phyloP scores from a whole-genome alignment of 257 asterid genomes.

The Prunella vulgaris region DNA sequence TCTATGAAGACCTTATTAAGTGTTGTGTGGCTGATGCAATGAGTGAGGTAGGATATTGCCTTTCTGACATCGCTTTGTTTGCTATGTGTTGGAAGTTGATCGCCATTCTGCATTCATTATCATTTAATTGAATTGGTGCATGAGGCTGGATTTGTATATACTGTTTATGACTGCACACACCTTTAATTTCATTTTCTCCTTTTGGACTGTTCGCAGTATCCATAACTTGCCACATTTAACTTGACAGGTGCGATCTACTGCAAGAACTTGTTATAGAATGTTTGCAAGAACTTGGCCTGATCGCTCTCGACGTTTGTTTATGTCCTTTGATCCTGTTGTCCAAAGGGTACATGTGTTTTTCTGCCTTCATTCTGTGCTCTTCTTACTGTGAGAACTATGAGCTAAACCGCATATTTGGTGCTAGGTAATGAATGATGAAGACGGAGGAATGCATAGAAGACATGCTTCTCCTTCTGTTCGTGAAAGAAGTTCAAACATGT shows the following conservation, averaged over 20 bases:
- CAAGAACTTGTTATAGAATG: conserved; percentile 93
- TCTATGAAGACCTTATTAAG: conserved; percentile 87
- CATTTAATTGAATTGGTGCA: not conserved
- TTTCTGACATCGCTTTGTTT: conserved; percentile 12
- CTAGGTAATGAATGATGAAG: conserved; percentile 91
- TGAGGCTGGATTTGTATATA: not conserved
- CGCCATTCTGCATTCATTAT: not conserved
- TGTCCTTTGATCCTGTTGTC: conserved; percentile 84
- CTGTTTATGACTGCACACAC: not conserved
- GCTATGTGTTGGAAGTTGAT: not conserved
- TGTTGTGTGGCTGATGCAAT: conserved; percentile 97
- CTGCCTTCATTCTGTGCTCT: not conserved
- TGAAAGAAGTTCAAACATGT: conserved; percentile 65
- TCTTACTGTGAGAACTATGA: conserved; percentile 17
- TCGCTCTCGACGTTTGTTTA: conserved; percentile 87
- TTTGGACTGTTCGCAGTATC: conserved; percentile 12
- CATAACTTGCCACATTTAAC: conserved; percentile 19
- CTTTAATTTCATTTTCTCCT: conserved; percentile 12
- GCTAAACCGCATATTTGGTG: conserved; percentile 20
- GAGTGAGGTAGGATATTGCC: conserved; percentile 72
- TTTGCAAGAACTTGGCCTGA: conserved; percentile 99
- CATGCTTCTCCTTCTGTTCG: conserved; percentile 97
- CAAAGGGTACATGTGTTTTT: conserved; percentile 67
- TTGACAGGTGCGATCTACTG: conserved; percentile 90
- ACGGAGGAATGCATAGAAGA: conserved; percentile 92